Conservation (phyloP, 192 early-diverging fungal genomes). For the Gaertneriomyces sp. region DNA sequence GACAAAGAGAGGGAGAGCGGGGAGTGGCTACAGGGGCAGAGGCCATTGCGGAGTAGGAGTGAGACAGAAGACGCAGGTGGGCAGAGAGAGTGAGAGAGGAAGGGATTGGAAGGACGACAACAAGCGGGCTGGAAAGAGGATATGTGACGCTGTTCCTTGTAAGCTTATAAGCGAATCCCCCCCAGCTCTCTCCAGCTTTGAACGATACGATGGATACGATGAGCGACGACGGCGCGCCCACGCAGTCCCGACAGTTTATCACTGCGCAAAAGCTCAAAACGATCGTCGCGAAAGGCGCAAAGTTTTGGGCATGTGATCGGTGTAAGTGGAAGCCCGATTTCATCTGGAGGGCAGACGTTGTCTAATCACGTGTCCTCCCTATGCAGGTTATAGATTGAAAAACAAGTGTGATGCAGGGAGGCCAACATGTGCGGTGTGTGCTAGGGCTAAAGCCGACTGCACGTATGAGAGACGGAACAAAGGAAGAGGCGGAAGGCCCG, state of each 20-base stretch:
- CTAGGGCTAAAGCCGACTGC: slow-evolving; percentile 19
- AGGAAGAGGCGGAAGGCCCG: neutral
- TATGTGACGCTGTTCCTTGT: too few relatives aligned
- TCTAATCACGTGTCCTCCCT: neutral
- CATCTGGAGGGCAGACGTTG: neutral
- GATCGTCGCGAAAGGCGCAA: slow-evolving; percentile 6
- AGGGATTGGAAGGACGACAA: too few relatives aligned
- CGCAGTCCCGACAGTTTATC: slow-evolving; percentile 20
- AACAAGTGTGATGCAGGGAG: slow-evolving; percentile 20
- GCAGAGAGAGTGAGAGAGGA: too few relatives aligned
- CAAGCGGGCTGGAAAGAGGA: too few relatives aligned
- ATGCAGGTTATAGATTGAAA: slow-evolving; percentile 23
- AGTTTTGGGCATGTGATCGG: slow-evolving; percentile 25
- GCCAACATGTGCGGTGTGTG: slow-evolving; percentile 12
- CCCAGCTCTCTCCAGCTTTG: too few relatives aligned
- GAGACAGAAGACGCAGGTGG: too few relatives aligned
- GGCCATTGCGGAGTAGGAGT: too few relatives aligned
- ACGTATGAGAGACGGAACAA: slow-evolving; percentile 11
- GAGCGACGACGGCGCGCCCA: neutral
- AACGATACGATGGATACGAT: too few relatives aligned
- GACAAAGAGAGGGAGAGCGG: too few relatives aligned
- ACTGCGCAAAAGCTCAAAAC: slow-evolving; percentile 23
- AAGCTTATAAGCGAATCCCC: too few relatives aligned
- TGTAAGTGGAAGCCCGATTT: neutral
- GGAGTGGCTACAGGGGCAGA: too few relatives aligned